Base-by-base conservation (phyloP, 371 early-diverging fungal genomes). In the Lichtheimia hyalospora region DNA sequence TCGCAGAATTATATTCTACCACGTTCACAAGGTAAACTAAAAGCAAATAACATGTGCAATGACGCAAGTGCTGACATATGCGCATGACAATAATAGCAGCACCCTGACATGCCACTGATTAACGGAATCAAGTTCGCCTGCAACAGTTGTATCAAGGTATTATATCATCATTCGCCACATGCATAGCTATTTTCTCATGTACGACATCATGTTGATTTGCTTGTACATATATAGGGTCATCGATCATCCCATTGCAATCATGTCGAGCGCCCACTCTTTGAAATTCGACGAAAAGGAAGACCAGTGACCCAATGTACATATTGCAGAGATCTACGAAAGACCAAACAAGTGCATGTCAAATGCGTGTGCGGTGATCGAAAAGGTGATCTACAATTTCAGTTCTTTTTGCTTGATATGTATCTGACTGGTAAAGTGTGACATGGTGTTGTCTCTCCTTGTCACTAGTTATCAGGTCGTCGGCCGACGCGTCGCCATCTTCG, bases 211-310 rank as follows among this genome's bases (percentile, higher is more conserved):
- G 16, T 8, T 46, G 46, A 46, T 46, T 16, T 46, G 14, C 6
- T 46, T 46, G 18, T 46, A 10, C 46, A 7, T 5, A 15, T 62
- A 14, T 21, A 86, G 71, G 88, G 88, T 49, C 88, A 88, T 69
- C 81, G 88, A 13, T 84, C 87, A 40, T 84, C 85, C 40, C 73
- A 75, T 46, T 88, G 88, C 63, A 77, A 66, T 43, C 88, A 88
- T 65, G 63, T 64, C 24, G 85, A 88, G 57, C 84, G 93, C 16
- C 56, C 56, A 18, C 56, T 55, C 23, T 55, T 55, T 60, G 56
- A 55, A 55, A 55, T 55, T 55, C 41, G 64, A 57, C n/a, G 57
- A 55, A 34, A 69, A 61, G 70, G 70, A 25, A 61, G 70, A 21
- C 70, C 70, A 5, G 57, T 65, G 13, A 69, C 57, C 6, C 70